These are phyloP conservation scores for Coelastrella sp. DNA, from an alignment of 139 green algal species.

Conservation along the genomic window DNA sequence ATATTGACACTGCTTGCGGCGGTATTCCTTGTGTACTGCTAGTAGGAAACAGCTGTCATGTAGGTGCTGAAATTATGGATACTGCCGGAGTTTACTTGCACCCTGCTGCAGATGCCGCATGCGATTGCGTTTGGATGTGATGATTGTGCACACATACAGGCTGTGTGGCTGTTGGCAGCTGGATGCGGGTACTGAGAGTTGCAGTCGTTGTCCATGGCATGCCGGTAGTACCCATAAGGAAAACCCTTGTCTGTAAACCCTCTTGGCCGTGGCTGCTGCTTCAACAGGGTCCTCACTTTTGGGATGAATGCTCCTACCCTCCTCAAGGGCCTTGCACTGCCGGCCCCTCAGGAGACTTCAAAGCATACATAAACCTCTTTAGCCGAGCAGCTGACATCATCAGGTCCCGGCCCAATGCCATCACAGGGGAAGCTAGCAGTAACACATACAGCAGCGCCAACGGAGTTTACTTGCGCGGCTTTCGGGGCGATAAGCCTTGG, in stretches of 20 bases:
- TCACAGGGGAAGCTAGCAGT: conserved; percentile 49
- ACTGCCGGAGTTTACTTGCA: neutral
- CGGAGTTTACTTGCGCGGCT: conserved; percentile 62
- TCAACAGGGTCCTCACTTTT: conserved; percentile 75
- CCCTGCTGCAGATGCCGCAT: neutral
- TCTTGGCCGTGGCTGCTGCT: too few relatives aligned
- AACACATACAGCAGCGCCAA: conserved; percentile 72
- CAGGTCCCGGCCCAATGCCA: neutral
- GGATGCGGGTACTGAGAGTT: too few relatives aligned
- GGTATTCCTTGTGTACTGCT: too few relatives aligned
- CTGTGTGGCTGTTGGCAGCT: too few relatives aligned
- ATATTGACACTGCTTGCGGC: too few relatives aligned
- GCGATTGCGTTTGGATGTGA: neutral
- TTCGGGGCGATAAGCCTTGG: conserved; percentile 31
- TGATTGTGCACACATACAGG: neutral
- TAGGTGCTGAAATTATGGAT: too few relatives aligned
- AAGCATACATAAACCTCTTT: conserved; percentile 66
- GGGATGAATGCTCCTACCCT: conserved; percentile 70
- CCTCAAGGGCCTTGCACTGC: conserved; percentile 60
- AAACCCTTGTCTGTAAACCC: too few relatives aligned
- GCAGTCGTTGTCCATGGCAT: too few relatives aligned
- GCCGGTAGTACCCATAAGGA: too few relatives aligned
- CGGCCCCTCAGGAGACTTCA: conserved; percentile 63
- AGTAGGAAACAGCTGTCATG: too few relatives aligned
- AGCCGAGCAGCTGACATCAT: conserved; percentile 39